A percentile compares a stretch with the other conserved stretches of the same genome.
Evolutionary conservation across 2,329 filamentous ascomycete species (phyloP).

Genomic region (Hortaea werneckii): DNA sequence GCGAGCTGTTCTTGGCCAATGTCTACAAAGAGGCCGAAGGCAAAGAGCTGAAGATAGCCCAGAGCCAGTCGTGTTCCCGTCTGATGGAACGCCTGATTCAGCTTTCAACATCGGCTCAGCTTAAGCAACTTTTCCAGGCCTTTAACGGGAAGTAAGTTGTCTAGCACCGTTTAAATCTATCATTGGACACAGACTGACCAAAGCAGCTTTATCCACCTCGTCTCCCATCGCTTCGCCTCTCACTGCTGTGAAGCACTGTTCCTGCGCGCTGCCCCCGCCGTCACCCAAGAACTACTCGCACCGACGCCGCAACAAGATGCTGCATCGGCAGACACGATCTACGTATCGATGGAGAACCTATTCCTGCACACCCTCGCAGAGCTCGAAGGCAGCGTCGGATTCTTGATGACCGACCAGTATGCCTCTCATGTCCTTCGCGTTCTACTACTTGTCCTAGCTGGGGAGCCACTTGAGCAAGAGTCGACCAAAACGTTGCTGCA

Average conservation of each 20-base stretch:
- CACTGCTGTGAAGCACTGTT: constrained; percentile 96
- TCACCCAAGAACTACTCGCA: constrained; percentile 59
- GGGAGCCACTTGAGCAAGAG: constrained; percentile 62
- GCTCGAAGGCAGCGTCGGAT: constrained; percentile 73
- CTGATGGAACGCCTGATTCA: constrained; percentile 86
- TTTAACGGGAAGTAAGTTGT: constrained; percentile 64
- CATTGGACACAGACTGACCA: neutral
- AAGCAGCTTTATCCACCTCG: constrained; percentile 64
- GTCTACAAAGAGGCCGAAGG: constrained; percentile 79
- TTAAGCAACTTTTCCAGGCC: constrained; percentile 76
- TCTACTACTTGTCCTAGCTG: constrained; percentile 74
- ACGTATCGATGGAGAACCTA: constrained; percentile 67
- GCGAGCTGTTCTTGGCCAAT: constrained; percentile 53
- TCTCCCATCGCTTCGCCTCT: constrained; percentile 92
- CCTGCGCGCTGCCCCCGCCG: constrained; percentile 65
- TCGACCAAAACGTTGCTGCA: constrained; percentile 66
- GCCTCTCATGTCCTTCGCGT: constrained; percentile 86
- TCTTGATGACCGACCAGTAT: constrained; percentile 75
- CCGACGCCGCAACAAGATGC: constrained; percentile 33
- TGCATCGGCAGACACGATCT: constrained; percentile 38
- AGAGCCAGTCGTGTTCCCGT: constrained; percentile 88
- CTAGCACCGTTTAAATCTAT: neutral
- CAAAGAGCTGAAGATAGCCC: constrained; percentile 92
- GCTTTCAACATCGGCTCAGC: constrained; percentile 65
- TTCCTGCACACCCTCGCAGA: constrained; percentile 79